Evolutionary conservation across 495 filamentous ascomycete species (phyloP).

Genomic region (Lindgomyces ingoldianus): DNA sequence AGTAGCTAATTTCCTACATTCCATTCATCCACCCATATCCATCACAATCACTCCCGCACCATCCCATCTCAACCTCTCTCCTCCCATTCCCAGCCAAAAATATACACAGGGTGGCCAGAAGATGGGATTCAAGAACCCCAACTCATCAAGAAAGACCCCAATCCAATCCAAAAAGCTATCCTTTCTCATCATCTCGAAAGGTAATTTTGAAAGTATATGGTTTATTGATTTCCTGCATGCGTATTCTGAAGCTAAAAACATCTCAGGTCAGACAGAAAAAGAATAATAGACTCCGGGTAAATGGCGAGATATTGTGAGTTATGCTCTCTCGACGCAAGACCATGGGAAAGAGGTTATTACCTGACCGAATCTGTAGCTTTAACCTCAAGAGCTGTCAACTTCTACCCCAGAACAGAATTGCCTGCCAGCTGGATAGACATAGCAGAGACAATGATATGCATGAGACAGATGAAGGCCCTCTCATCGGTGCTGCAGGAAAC

Average conservation of each 20-base stretch:
- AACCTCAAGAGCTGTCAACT: conserved; percentile 40
- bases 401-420: not conserved
- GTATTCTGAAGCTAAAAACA: not conserved
- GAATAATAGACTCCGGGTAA: conserved; percentile 23
- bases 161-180: not conserved
- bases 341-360: not conserved
- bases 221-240: not conserved
- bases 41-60: not conserved
- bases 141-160: not conserved
- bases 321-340: conserved; percentile 39
- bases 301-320: conserved; percentile 17
- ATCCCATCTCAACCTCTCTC: not conserved
- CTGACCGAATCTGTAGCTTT: conserved; percentile 36
- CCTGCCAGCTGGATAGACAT: not conserved
- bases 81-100: not conserved
- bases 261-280: not conserved
- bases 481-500: conserved; percentile 42
- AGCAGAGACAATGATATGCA: conserved; percentile 6
- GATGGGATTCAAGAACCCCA: not conserved
- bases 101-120: not conserved
- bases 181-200: too few relatives aligned
- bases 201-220: not conserved
- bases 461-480: conserved; percentile 31
- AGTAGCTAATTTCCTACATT: not conserved
- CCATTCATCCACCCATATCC: not conserved